Base-by-base conservation (phyloP, 164 flowering plant genomes). In the Vitis riparia region DNA sequence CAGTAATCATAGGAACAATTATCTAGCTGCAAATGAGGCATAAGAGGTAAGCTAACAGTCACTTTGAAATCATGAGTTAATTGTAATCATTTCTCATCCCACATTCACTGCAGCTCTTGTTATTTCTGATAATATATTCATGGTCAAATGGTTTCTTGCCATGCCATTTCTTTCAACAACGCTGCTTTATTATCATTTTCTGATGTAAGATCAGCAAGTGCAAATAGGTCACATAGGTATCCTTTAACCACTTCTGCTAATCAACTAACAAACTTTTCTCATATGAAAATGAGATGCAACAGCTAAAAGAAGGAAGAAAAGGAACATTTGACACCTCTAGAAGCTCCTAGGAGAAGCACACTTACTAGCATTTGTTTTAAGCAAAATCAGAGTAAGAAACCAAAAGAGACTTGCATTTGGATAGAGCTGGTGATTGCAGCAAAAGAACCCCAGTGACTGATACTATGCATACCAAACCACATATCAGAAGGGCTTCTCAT, bases 401-500 rank as follows among this genome's bases (percentile, higher is more conserved):
- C 27, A 59, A 55, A 58, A 37, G 30, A n/a, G 32, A 13, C 50
- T 11, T n/a, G 56, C 48, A 11, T 29, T 47, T 64, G 62, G n/a
- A 58, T 6, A 55, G n/a, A 23, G 55, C 52, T 56, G 47, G 47
- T 13, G 4, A 15, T 9, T 12, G 30, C 50, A 71, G 48, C 30
- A 62, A 53, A 63, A 55, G 3, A 67, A 15, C 66, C n/a, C 59
- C 61, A 52, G 2, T 19, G 50, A 44, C 55, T 23, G 32, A 63
- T 63, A 52, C 50, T 17, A 63, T 51, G 59, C 64, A 57, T 37
- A 74, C 49, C 75, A 51, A 50, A 14, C 8, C 14, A 30, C 50
- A 60, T 14, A 49, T 82, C 80, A 85, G 66, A 85, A 83, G 48
- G 88, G 84, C 77, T 87, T 88, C 63, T 81, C 81, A 60, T 81